Conservation (phyloP, 2,329 filamentous ascomycete species). For the Teratosphaeriaceae sp. region DNA sequence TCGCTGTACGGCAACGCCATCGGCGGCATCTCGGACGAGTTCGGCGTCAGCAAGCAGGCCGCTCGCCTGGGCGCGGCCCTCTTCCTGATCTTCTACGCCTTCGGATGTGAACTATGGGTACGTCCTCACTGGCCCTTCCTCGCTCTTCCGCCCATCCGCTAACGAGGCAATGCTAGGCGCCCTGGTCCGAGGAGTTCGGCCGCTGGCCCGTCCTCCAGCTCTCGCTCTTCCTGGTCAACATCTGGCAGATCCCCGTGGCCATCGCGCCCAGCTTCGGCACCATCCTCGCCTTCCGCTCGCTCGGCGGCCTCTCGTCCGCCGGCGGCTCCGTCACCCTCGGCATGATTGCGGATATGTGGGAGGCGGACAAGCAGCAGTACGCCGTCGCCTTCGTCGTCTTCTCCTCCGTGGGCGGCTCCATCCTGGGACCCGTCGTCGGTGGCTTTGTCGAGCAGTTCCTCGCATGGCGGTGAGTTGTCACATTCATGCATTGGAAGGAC, state of each 20-base stretch:
- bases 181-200: conserved; percentile 48
- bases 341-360: conserved; percentile 60
- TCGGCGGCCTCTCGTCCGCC: conserved; percentile 55
- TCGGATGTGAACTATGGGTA: conserved; percentile 47
- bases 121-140: neutral
- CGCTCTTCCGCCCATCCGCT: neutral
- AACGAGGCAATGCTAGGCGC: conserved; percentile 27
- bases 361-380: conserved; percentile 53
- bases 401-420: conserved; percentile 31
- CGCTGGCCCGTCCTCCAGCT: conserved; percentile 47
- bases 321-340: conserved; percentile 61
- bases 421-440: conserved; percentile 32
- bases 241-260: conserved; percentile 47
- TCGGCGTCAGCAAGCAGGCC: conserved; percentile 40
- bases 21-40: conserved; percentile 39
- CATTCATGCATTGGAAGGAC: neutral
- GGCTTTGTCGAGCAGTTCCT: conserved; percentile 36
- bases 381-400: conserved; percentile 55
- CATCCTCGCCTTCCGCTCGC: conserved; percentile 41
- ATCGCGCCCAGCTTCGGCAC: conserved; percentile 40
- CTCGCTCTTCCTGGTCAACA: conserved; percentile 47
- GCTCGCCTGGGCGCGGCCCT: conserved; percentile 43
- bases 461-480: conserved; percentile 47
- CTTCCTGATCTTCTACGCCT: conserved; percentile 48
- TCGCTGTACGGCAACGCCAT: conserved; percentile 50